phyloP scores from a whole-genome alignment of 345 rosid genomes.

The Alliaria petiolata region DNA sequence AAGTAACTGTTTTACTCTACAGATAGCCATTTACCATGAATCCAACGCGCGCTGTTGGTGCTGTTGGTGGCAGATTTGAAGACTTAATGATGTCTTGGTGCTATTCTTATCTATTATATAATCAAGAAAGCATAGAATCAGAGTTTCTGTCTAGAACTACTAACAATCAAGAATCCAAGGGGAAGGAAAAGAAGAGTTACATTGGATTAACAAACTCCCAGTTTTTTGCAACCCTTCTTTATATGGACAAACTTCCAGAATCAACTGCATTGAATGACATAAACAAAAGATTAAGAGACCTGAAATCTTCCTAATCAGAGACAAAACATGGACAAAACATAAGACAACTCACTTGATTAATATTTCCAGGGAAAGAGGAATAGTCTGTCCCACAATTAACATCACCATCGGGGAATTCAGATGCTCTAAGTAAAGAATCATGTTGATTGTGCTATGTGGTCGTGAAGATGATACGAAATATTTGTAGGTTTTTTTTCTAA shows the following conservation, averaged over 20 bases:
- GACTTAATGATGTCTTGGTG: conserved; percentile 84
- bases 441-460: conserved; percentile 97
- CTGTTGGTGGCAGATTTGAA: conserved; percentile 82
- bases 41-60: conserved; percentile 89
- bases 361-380: conserved; percentile 98
- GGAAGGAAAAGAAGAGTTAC: conserved; percentile 42
- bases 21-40: conserved; percentile 59
- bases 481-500: too few relatives aligned
- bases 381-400: conserved; percentile 85
- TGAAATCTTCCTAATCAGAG: background rate
- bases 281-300: background rate
- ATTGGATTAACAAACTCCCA: conserved; percentile 97
- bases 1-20: background rate
- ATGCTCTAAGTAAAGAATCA: conserved; percentile 92
- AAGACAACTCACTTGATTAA: conserved; percentile 70
- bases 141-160: background rate
- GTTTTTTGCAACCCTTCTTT: conserved; percentile 84
- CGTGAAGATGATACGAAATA: too few relatives aligned
- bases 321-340: background rate
- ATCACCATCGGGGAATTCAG: conserved; percentile 86
- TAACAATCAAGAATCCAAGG: background rate
- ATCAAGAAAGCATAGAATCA: conserved; percentile 10
- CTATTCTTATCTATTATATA: conserved; percentile 75
- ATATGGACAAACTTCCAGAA: conserved; percentile 78
- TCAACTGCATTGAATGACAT: conserved; percentile 49